phyloP scores from a whole-genome alignment of 345 rosid genomes.

The Aquilaria malaccensis region DNA sequence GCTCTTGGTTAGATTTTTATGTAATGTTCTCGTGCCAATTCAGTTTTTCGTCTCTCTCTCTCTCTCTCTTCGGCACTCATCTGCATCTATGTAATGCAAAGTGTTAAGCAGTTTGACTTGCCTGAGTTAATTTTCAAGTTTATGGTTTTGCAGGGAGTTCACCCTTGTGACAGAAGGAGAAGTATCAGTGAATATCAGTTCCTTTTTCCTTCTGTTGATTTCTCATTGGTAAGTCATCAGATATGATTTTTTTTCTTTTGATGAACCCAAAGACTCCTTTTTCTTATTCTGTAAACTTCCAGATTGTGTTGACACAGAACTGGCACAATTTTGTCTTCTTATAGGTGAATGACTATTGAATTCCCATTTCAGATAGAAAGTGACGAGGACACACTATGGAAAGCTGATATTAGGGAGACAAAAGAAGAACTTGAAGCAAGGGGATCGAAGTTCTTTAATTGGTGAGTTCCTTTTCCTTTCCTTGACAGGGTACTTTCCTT shows the following conservation, averaged over 20 bases:
- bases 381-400: constrained; percentile 74
- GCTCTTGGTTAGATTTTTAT: too few species aligned
- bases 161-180: constrained; percentile 84
- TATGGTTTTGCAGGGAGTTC: constrained; percentile 62
- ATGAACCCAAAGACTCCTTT: too few species aligned
- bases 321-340: constrained; percentile 1
- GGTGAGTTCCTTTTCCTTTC: constrained; percentile 31
- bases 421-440: constrained; percentile 65
- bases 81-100: too few species aligned
- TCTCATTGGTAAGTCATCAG: constrained; percentile 72
- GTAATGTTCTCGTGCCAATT: too few species aligned
- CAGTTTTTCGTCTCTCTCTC: too few species aligned
- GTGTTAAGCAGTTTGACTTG: too few species aligned
- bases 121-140: too few species aligned
- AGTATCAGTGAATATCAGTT: constrained; percentile 65
- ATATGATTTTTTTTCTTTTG: constrained; percentile 16
- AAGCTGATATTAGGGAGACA: constrained; percentile 82
- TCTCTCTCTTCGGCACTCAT: too few species aligned
- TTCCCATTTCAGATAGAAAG: constrained; percentile 56
- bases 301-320: constrained; percentile 16
- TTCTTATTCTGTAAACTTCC: constrained; percentile 10
- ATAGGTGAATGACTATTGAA: constrained; percentile 17
- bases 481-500: not conserved
- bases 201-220: constrained; percentile 91
- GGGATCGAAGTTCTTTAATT: constrained; percentile 71